Percentiles rank a stretch among this genome's conserved stretches.
These are phyloP conservation scores for Parascedosporium putredinis DNA, from an alignment of 2,329 filamentous ascomycete genomes.

Conservation along the genomic window DNA sequence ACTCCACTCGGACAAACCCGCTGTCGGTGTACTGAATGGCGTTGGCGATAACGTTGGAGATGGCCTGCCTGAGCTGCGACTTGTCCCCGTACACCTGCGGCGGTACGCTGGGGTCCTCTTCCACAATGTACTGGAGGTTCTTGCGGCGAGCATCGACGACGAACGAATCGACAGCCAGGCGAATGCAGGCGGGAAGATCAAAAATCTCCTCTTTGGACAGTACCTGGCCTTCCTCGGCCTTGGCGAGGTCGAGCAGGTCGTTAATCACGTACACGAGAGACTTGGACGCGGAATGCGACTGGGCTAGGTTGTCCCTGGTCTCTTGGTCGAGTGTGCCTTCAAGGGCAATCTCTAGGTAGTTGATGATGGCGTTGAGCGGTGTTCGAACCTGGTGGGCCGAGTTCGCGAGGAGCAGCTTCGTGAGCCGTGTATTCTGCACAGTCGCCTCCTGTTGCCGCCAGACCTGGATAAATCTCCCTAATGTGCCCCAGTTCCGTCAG, in stretches of 20 bases:
- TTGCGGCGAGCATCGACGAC: constrained; percentile 66
- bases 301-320: constrained; percentile 72
- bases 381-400: constrained; percentile 88
- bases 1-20: constrained; percentile 61
- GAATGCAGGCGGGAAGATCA: constrained; percentile 58
- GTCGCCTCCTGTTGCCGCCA: constrained; percentile 86
- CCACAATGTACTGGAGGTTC: constrained; percentile 57
- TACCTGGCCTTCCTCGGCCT: constrained; percentile 71
- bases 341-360: constrained; percentile 83
- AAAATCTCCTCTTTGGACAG: constrained; percentile 75
- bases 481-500: too few relatives aligned
- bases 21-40: constrained; percentile 65
- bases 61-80: constrained; percentile 67
- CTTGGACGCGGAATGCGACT: constrained; percentile 84
- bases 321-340: constrained; percentile 72
- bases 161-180: constrained; percentile 70
- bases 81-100: constrained; percentile 66
- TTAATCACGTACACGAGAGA: constrained; percentile 92
- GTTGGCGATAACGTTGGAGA: constrained; percentile 76
- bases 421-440: constrained; percentile 71
- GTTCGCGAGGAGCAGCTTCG: constrained; percentile 68
- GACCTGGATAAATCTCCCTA: constrained; percentile 73
- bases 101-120: constrained; percentile 59
- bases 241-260: constrained; percentile 78
- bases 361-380: constrained; percentile 86